phyloP scores from a whole-genome alignment of 164 flowering plant genomes.

The Vitis cinerea region DNA sequence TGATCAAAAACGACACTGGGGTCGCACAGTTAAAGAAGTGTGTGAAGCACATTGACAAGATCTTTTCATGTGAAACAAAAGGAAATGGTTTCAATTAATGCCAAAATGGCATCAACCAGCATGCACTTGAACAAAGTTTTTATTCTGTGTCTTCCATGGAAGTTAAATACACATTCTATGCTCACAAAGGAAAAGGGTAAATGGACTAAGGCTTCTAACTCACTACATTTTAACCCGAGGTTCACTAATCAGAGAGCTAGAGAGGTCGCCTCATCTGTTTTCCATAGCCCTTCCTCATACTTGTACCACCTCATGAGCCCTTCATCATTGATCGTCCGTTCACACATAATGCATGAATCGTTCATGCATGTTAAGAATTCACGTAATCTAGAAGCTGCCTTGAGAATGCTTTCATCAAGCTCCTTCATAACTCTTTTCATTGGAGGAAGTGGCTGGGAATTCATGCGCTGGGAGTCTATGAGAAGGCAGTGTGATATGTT shows the following conservation, averaged over 20 bases:
- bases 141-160: too few relatives aligned
- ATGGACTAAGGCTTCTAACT: background rate
- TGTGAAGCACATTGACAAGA: too few relatives aligned
- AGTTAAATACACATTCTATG: too few relatives aligned
- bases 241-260: slow-evolving; percentile 36
- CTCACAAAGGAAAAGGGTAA: slow-evolving; percentile 2
- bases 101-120: too few relatives aligned
- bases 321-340: slow-evolving; percentile 40
- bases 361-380: slow-evolving; percentile 46
- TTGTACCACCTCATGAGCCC: slow-evolving; percentile 71
- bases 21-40: too few relatives aligned
- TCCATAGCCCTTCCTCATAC: slow-evolving; percentile 58
- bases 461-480: slow-evolving; percentile 18
- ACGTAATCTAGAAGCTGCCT: slow-evolving; percentile 40
- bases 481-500: slow-evolving; percentile 61
- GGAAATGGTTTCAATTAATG: too few relatives aligned
- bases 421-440: slow-evolving; percentile 24
- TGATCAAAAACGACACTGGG: too few relatives aligned
- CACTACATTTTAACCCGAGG: background rate
- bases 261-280: slow-evolving; percentile 46
- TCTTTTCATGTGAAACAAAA: too few relatives aligned
- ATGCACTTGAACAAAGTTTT: too few relatives aligned
- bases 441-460: slow-evolving; percentile 19
- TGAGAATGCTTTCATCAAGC: slow-evolving; percentile 33
- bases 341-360: slow-evolving; percentile 49